Conservation (phyloP, 2,329 filamentous ascomycete genomes). For the Eutypa lata region DNA sequence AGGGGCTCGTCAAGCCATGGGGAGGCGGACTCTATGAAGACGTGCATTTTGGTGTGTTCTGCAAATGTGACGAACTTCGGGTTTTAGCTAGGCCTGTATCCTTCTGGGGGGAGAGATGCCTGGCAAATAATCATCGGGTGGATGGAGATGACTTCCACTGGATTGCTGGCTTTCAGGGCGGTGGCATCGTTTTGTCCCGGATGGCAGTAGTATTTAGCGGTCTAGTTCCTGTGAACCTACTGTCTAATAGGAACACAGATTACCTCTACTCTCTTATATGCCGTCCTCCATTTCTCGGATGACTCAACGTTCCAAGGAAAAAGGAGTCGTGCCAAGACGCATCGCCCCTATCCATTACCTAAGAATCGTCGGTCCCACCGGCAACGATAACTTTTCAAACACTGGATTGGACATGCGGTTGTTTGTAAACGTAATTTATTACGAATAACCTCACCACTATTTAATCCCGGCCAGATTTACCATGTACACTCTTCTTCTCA, state of each 20-base stretch:
- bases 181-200: background rate
- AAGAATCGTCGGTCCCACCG: conserved; percentile 4
- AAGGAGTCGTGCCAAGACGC: conserved; percentile 3
- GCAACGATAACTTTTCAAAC: background rate
- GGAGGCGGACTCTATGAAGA: conserved; percentile 20
- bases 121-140: conserved; percentile 1
- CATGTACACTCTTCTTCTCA: no score
- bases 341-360: conserved; percentile 3
- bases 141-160: conserved; percentile 2
- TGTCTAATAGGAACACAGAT: background rate
- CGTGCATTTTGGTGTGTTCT: conserved; percentile 18
- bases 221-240: background rate
- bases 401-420: conserved; percentile 2
- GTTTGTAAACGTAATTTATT: conserved; percentile 4
- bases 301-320: conserved; percentile 3
- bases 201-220: conserved; percentile 2
- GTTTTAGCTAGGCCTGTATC: background rate
- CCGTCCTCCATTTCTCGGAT: background rate
- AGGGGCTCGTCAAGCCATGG: conserved; percentile 32
- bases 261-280: background rate
- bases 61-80: no score
- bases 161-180: background rate
- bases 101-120: conserved; percentile 8
- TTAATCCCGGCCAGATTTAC: no score
- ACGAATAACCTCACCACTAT: conserved; percentile 4